Percentiles rank a stretch among this genome's conserved stretches.
Conservation (phyloP, 192 early-diverging fungal genomes). For the Funneliformis mosseae region DNA sequence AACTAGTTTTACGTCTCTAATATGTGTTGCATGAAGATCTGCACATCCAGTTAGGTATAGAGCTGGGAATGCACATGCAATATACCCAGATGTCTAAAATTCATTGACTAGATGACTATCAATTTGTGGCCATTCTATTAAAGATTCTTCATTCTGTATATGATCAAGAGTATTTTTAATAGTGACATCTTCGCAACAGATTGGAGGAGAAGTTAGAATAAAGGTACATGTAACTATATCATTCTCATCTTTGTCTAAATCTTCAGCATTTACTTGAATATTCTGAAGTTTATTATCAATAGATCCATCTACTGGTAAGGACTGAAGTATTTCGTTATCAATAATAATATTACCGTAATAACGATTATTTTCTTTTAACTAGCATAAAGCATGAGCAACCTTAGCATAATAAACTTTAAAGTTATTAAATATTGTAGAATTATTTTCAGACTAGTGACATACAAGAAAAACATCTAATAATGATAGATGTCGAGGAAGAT, state of each 20-base stretch:
- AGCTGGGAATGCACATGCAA: constrained; percentile 8
- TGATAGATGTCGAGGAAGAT: neutral
- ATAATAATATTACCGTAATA: constrained; percentile 19
- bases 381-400: neutral
- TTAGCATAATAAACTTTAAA: neutral
- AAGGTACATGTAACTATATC: neutral
- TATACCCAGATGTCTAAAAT: neutral
- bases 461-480: neutral
- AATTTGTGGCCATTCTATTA: constrained; percentile 10
- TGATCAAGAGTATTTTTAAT: too few relatives aligned
- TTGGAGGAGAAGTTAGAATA: neutral
- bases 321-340: constrained; percentile 2
- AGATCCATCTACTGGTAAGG: neutral
- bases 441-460: neutral
- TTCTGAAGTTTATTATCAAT: neutral
- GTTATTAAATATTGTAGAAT: neutral
- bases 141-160: neutral
- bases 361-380: constrained; percentile 2
- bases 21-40: constrained; percentile 5
- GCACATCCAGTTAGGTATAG: constrained; percentile 3
- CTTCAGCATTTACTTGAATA: neutral
- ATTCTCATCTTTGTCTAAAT: neutral
- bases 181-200: neutral
- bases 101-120: neutral
- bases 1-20: constrained; percentile 1